phyloP scores from a whole-genome alignment of 805 yeast species.

The Saccharomycopsis oosterbeekiorum region DNA sequence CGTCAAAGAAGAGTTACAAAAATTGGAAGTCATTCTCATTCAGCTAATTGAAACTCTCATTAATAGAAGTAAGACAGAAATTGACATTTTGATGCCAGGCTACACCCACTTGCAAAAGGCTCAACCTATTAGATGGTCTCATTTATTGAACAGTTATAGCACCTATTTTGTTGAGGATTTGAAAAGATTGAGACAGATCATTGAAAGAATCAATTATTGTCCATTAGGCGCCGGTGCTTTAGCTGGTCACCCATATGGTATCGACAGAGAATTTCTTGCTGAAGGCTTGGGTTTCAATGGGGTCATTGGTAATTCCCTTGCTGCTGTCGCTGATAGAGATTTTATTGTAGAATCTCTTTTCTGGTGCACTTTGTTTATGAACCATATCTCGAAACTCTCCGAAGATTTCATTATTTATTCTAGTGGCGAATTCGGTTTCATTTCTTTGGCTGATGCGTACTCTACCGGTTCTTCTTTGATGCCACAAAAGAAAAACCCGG shows the following conservation, averaged over 20 bases:
- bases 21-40: slow-evolving; percentile 46
- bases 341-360: slow-evolving; percentile 92
- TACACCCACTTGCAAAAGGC: slow-evolving; percentile 98
- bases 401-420: slow-evolving; percentile 95
- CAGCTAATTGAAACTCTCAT: slow-evolving; percentile 58
- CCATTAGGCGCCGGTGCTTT: slow-evolving; percentile 97
- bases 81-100: slow-evolving; percentile 95
- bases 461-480: slow-evolving; percentile 96
- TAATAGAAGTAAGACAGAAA: slow-evolving; percentile 73
- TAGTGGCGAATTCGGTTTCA: slow-evolving; percentile 94
- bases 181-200: slow-evolving; percentile 71
- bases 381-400: slow-evolving; percentile 86
- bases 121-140: slow-evolving; percentile 99
- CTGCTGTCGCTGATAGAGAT: slow-evolving; percentile 98
- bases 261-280: slow-evolving; percentile 87
- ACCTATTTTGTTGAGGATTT: slow-evolving; percentile 90
- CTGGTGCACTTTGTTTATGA: slow-evolving; percentile 93
- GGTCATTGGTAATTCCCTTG: slow-evolving; percentile 88
- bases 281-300: slow-evolving; percentile 67
- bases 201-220: slow-evolving; percentile 72
- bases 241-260: slow-evolving; percentile 99
- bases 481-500: slow-evolving; percentile 99
- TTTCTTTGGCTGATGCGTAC: slow-evolving; percentile 91
- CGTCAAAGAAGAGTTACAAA: slow-evolving; percentile 70
- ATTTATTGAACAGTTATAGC: slow-evolving; percentile 91